These are phyloP conservation scores for Ilex paraguariensis DNA, from an alignment of 305 asterid species.

Conservation along the genomic window DNA sequence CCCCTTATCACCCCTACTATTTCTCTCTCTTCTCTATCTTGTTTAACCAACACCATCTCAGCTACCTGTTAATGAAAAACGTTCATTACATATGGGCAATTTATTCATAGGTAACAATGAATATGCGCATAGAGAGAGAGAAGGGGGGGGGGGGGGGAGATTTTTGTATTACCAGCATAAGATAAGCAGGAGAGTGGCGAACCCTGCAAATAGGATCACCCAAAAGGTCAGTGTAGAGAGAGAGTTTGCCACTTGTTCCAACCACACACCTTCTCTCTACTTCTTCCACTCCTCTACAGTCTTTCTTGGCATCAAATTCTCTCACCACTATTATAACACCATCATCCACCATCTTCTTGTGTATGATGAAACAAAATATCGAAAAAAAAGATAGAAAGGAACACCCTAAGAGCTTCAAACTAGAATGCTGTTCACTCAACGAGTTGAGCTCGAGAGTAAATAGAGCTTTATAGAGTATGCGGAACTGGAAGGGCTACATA, in stretches of 20 bases:
- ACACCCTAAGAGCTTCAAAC: not conserved
- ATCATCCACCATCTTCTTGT: constrained; percentile 25
- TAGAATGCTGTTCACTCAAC: too few relatives aligned
- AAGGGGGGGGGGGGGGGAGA: too few relatives aligned
- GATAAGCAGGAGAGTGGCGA: constrained; percentile 80
- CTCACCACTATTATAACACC: constrained; percentile 46
- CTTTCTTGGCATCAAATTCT: constrained; percentile 56
- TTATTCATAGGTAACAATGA: not conserved
- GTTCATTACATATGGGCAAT: too few relatives aligned
- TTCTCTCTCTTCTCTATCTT: constrained; percentile 36
- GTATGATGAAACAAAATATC: too few relatives aligned
- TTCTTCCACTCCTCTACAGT: constrained; percentile 54
- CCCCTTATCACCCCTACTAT: constrained; percentile 88
- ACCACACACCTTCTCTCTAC: constrained; percentile 76
- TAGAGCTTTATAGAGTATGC: constrained; percentile 3
- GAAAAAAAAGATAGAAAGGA: too few relatives aligned
- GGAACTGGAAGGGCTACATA: constrained; percentile 1
- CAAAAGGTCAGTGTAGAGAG: constrained; percentile 71
- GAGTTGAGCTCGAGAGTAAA: too few relatives aligned
- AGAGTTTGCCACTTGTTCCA: constrained; percentile 68
- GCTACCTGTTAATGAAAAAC: constrained; percentile 48
- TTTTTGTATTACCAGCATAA: constrained; percentile 57
- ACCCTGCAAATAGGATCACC: constrained; percentile 94
- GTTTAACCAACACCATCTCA: constrained; percentile 51
- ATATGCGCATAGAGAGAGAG: not conserved